phyloP scores from a whole-genome alignment of 371 early-diverging fungal species.

The Massospora cicadina region DNA sequence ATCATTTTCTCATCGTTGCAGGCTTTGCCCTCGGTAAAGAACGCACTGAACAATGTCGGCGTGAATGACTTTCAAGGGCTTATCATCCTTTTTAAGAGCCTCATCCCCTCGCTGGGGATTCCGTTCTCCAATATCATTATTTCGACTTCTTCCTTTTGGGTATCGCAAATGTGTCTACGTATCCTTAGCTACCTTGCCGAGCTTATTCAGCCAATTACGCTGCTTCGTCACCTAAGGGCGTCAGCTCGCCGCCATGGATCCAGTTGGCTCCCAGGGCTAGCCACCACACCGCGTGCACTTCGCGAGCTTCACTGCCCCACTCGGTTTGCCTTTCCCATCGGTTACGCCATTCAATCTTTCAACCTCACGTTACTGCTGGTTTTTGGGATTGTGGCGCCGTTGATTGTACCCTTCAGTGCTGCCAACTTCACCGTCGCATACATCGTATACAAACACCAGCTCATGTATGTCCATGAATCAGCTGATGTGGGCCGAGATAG shows the following conservation, averaged over 20 bases:
- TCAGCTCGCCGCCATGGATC: background rate
- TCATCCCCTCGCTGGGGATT: background rate
- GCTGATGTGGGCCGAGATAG: conserved; percentile 5
- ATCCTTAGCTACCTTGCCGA: conserved; percentile 9
- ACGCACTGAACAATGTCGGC: background rate
- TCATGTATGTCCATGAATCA: conserved; percentile 10
- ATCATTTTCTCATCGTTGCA: background rate
- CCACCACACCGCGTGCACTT: conserved; percentile 7
- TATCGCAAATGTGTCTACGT: conserved; percentile 9
- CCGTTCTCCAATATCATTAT: conserved; percentile 4
- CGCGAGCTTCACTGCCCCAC: conserved; percentile 7
- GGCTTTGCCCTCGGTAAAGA: background rate
- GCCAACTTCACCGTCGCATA: conserved; percentile 9
- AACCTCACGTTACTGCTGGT: conserved; percentile 7
- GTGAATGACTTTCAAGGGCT: background rate
- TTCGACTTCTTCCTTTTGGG: conserved; percentile 11
- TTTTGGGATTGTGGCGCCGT: conserved; percentile 9
- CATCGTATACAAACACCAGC: conserved; percentile 11
- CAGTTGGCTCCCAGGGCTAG: background rate
- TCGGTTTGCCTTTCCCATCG: conserved; percentile 10
- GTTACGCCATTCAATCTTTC: conserved; percentile 10
- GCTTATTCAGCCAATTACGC: conserved; percentile 8
- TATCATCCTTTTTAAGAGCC: background rate
- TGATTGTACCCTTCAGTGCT: conserved; percentile 10
- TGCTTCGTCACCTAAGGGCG: background rate